These are phyloP conservation scores for Symbiodinium pilosum DNA, from an alignment of 73 alveolate species.

Conservation along the genomic window DNA sequence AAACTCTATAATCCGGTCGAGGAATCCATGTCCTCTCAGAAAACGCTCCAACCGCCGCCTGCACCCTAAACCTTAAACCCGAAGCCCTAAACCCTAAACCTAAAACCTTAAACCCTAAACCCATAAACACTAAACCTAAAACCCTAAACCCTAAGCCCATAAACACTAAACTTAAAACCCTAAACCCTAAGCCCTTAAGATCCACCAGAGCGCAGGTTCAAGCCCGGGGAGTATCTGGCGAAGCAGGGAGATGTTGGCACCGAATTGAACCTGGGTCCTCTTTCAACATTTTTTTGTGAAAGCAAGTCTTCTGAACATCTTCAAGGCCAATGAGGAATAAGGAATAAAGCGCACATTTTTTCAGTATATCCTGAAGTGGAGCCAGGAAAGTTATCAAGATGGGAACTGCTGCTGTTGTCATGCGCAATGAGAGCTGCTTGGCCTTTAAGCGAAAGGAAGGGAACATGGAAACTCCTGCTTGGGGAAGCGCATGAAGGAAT, in stretches of 20 bases:
- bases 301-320: too few relatives aligned
- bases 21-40: too few relatives aligned
- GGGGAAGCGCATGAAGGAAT: too few relatives aligned
- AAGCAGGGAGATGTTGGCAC: slow-evolving; percentile 86
- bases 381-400: slow-evolving; percentile 64
- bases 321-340: too few relatives aligned
- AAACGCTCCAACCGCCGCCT: not conserved
- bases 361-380: too few relatives aligned
- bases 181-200: not conserved
- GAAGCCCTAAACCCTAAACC: not conserved
- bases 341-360: too few relatives aligned
- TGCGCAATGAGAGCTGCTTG: not conserved
- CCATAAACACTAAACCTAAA: not conserved
- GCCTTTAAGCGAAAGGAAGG: too few relatives aligned
- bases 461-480: too few relatives aligned
- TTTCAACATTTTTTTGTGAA: too few relatives aligned
- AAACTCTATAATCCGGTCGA: not conserved
- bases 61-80: not conserved
- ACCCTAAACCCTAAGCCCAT: not conserved
- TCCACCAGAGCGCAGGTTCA: not conserved
- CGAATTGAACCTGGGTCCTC: too few relatives aligned
- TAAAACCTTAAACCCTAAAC: not conserved
- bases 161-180: not conserved
- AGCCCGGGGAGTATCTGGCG: slow-evolving; percentile 75
- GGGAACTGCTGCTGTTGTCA: slow-evolving; percentile 60